Percentiles rank a stretch among this genome's conserved stretches.
Evolutionary conservation across 305 asterid species (phyloP).

Genomic region (Plantago rigida): DNA sequence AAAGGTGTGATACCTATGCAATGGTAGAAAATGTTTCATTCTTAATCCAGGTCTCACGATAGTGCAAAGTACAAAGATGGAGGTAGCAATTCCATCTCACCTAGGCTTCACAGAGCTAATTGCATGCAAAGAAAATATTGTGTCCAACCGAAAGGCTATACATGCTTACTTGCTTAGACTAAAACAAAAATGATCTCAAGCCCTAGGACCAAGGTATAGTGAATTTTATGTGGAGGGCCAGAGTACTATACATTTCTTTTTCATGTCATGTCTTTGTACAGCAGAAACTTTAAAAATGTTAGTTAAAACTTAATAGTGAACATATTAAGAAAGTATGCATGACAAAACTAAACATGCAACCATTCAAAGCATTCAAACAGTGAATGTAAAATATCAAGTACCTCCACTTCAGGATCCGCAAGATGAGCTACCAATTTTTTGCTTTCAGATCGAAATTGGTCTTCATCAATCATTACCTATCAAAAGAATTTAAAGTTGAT

Average conservation of each 20-base stretch:
- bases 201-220: too few relatives aligned
- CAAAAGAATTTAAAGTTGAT: slow-evolving; percentile 19
- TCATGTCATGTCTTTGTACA: background rate
- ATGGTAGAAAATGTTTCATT: too few relatives aligned
- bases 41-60: too few relatives aligned
- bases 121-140: slow-evolving; percentile 1
- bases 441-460: slow-evolving; percentile 76
- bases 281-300: background rate
- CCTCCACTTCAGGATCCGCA: slow-evolving; percentile 99
- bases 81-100: background rate
- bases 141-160: slow-evolving; percentile 9
- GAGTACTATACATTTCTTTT: too few relatives aligned
- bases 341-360: slow-evolving; percentile 8
- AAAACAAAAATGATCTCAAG: slow-evolving; percentile 1
- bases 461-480: slow-evolving; percentile 84
- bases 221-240: slow-evolving; percentile 3
- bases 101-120: slow-evolving; percentile 8
- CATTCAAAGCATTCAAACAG: slow-evolving; percentile 15
- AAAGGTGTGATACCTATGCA: too few relatives aligned
- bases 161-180: slow-evolving; percentile 6
- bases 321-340: too few relatives aligned
- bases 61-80: too few relatives aligned
- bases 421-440: slow-evolving; percentile 84
- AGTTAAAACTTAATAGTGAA: background rate
- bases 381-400: slow-evolving; percentile 24